Evolutionary conservation across 345 rosid species (phyloP).

Genomic region (Salix exigua): DNA sequence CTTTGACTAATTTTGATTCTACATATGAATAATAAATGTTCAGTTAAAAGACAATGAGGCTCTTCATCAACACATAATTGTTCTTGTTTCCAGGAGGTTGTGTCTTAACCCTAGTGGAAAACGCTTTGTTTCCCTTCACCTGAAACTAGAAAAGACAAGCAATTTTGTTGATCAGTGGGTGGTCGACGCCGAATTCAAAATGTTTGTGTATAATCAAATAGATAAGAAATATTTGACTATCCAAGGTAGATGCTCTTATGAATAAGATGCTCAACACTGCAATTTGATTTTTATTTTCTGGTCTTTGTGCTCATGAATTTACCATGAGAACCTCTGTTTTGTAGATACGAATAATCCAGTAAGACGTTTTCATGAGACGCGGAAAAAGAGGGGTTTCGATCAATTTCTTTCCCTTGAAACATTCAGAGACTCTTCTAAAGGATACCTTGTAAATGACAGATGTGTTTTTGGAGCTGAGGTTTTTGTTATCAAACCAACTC

Average conservation of each 20-base stretch:
- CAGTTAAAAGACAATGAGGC: background rate
- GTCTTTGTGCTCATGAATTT: too few species aligned
- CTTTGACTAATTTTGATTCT: background rate
- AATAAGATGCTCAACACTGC: too few species aligned
- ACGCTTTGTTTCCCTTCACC: background rate
- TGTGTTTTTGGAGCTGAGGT: background rate
- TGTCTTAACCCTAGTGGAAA: slow-evolving; percentile 32
- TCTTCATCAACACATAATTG: background rate
- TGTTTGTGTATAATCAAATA: background rate
- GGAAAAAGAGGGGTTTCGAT: background rate
- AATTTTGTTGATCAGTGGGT: background rate
- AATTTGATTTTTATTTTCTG: too few species aligned
- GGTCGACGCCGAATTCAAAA: background rate
- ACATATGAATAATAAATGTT: too few species aligned
- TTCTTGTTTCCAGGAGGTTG: slow-evolving; percentile 27
- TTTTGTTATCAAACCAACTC: background rate
- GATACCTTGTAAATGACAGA: background rate
- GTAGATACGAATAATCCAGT: background rate
- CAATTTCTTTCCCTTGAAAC: too few species aligned
- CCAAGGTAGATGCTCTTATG: background rate
- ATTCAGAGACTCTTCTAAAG: background rate
- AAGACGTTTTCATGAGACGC: background rate
- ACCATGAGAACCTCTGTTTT: too few species aligned
- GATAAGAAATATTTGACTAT: background rate
- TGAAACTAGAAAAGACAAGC: background rate